Conservation (phyloP, 768 basidiomycete species). For the Pisolithus tinctorius region DNA sequence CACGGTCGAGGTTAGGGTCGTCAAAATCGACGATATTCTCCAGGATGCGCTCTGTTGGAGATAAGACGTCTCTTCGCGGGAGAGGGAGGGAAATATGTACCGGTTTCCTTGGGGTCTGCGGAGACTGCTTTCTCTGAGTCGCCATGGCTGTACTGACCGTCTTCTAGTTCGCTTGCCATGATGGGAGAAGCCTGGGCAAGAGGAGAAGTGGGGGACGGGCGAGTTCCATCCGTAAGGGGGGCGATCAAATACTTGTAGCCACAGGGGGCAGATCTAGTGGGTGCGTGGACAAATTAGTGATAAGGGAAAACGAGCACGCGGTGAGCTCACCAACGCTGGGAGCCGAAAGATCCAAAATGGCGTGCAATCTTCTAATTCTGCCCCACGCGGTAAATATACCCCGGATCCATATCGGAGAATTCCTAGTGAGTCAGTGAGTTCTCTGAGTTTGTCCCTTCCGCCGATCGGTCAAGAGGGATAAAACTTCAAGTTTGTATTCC, state of each 20-base stretch:
- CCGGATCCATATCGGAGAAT: too few relatives aligned
- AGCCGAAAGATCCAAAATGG: too few relatives aligned
- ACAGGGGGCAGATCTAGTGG: not conserved
- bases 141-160: not conserved
- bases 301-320: too few relatives aligned
- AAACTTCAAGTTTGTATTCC: too few relatives aligned
- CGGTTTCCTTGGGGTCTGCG: not conserved
- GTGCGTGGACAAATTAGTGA: too few relatives aligned
- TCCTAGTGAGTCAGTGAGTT: too few relatives aligned
- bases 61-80: not conserved
- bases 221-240: not conserved
- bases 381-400: too few relatives aligned
- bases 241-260: not conserved
- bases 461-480: too few relatives aligned
- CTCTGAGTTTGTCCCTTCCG: too few relatives aligned
- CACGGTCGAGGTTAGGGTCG: conserved; percentile 31
- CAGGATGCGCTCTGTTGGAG: conserved; percentile 3
- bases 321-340: too few relatives aligned
- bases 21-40: conserved; percentile 19
- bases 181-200: not conserved
- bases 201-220: not conserved
- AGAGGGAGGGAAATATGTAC: conserved; percentile 1
- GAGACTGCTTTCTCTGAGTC: conserved; percentile 10
- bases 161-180: conserved; percentile 11
- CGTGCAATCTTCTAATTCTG: too few relatives aligned